A percentile compares a stretch with the other conserved stretches of the same genome.
These are phyloP conservation scores for Ramalina intermedia DNA, from an alignment of 495 filamentous ascomycete species.

Conservation along the genomic window DNA sequence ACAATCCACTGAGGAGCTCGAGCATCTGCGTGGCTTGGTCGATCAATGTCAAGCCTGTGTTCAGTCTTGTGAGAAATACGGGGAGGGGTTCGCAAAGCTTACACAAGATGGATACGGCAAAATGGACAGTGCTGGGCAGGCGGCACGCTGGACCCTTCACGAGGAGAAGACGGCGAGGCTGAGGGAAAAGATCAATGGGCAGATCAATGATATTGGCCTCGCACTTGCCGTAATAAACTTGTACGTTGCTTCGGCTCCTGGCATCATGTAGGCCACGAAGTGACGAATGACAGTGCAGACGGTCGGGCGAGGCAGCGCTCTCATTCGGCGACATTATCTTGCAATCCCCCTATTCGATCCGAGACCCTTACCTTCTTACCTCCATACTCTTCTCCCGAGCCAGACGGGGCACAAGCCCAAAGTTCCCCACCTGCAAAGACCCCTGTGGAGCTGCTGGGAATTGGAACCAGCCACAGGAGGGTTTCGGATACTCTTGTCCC, in stretches of 20 bases:
- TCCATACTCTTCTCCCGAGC: neutral
- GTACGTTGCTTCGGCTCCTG: neutral
- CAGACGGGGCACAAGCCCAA: neutral
- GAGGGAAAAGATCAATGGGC: constrained; percentile 1
- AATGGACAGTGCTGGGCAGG: constrained; percentile 1
- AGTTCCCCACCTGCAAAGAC: neutral
- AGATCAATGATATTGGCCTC: neutral
- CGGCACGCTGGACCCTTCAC: constrained; percentile 1
- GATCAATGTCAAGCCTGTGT: constrained; percentile 3
- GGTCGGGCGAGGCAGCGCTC: constrained; percentile 1
- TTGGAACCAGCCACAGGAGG: too few relatives aligned
- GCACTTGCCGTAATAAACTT: neutral
- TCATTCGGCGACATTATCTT: neutral
- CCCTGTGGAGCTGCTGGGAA: neutral
- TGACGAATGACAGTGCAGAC: constrained; percentile 4
- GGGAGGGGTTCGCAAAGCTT: constrained; percentile 3
- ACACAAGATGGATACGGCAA: constrained; percentile 2
- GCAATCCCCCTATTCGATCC: constrained; percentile 1
- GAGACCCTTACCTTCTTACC: constrained; percentile 3
- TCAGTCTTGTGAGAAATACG: constrained; percentile 6
- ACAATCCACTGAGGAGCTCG: neutral
- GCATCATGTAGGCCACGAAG: neutral
- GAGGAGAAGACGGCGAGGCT: constrained; percentile 1
- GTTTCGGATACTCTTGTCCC: neutral
- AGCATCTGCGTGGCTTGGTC: neutral